These are phyloP conservation scores for Phytophthora melonis DNA, from an alignment of 352 stramenopile species.

Conservation along the genomic window DNA sequence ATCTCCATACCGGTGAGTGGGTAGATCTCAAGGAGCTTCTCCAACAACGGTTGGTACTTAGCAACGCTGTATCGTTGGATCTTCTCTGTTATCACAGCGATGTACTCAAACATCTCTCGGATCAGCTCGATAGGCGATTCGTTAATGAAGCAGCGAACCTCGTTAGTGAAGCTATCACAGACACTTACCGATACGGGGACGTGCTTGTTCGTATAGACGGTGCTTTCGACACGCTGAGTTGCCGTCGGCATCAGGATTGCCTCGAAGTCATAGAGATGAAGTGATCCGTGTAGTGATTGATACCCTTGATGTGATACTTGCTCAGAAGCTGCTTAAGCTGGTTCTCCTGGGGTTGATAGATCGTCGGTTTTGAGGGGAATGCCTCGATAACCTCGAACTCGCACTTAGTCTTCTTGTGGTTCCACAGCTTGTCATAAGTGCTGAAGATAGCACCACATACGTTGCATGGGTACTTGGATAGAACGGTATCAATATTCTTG, in stretches of 20 bases:
- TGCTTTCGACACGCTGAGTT: background rate
- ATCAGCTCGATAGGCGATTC: background rate
- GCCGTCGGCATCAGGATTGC: background rate
- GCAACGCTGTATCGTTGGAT: constrained; percentile 7
- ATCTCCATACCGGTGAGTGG: constrained; percentile 9
- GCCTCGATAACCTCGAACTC: constrained; percentile 3
- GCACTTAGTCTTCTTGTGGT: constrained; percentile 23
- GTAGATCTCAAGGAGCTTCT: constrained; percentile 5
- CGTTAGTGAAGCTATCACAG: constrained; percentile 4
- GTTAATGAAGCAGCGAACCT: constrained; percentile 11
- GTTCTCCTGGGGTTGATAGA: constrained; percentile 21
- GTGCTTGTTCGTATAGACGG: background rate
- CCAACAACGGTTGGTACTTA: constrained; percentile 1
- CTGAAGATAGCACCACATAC: constrained; percentile 4
- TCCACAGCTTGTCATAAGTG: constrained; percentile 9
- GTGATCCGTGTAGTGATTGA: constrained; percentile 11
- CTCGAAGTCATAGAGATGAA: constrained; percentile 15
- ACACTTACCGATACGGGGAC: background rate
- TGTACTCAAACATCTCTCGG: constrained; percentile 10
- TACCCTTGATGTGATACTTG: constrained; percentile 20
- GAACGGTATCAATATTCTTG: constrained; percentile 8
- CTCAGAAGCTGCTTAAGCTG: constrained; percentile 13
- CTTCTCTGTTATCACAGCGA: background rate
- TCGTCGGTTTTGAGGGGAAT: constrained; percentile 10
- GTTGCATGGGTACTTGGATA: constrained; percentile 2